Percentiles rank a stretch among this genome's conserved stretches.
Conservation (phyloP, 1,284 basidiomycete genomes). For the Pseudozyma pruni region DNA sequence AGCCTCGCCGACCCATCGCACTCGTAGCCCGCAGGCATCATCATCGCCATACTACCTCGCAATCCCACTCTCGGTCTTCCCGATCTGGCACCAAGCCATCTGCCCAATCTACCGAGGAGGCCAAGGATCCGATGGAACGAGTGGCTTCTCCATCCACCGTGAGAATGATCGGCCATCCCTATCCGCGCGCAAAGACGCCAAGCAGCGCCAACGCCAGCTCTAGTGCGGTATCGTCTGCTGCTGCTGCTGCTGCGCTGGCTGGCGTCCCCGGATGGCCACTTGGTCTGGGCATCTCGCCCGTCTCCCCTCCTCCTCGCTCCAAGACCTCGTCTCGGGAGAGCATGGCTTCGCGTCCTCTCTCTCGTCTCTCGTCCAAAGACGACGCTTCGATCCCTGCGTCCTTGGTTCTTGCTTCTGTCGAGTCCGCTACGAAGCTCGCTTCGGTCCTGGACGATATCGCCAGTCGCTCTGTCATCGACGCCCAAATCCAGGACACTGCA, state of each 20-base stretch:
- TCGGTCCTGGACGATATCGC: neutral
- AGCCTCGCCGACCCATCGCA: conserved; percentile 45
- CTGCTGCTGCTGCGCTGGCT: conserved; percentile 1
- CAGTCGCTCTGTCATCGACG: too few species aligned
- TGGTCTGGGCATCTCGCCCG: conserved; percentile 23
- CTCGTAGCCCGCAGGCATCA: conserved; percentile 44
- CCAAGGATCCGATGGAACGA: conserved; percentile 5
- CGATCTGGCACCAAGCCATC: conserved; percentile 2
- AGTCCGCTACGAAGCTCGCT: neutral
- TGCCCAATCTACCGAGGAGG: conserved; percentile 1
- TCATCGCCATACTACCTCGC: conserved; percentile 18
- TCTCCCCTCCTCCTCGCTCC: conserved; percentile 28
- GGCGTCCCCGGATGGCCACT: conserved; percentile 6
- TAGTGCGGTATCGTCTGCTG: conserved; percentile 1
- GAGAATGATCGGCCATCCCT: conserved; percentile 24
- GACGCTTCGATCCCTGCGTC: neutral
- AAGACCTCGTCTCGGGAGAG: conserved; percentile 10
- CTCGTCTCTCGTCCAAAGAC: conserved; percentile 14
- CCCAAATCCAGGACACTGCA: neutral
- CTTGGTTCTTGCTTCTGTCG: neutral
- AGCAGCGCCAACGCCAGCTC: conserved; percentile 9
- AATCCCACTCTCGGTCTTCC: conserved; percentile 25
- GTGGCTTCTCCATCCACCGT: neutral
- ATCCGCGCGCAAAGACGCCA: conserved; percentile 31
- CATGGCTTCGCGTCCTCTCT: conserved; percentile 9